These are phyloP conservation scores for Diplodia mutila DNA, from an alignment of 2,329 filamentous ascomycete genomes.

Conservation along the genomic window DNA sequence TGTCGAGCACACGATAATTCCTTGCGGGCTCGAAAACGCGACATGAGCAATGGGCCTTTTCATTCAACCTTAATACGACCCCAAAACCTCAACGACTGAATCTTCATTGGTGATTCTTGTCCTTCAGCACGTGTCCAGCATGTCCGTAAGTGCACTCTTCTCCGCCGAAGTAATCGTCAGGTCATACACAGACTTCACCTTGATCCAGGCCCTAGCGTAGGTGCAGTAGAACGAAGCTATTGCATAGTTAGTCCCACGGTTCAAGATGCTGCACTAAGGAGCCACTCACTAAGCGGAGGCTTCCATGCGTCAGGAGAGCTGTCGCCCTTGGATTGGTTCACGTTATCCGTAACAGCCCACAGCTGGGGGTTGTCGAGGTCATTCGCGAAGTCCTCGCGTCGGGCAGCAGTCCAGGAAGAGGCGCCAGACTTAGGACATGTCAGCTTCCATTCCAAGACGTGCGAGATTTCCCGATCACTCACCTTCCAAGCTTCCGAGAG, in stretches of 20 bases:
- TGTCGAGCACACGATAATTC: background rate
- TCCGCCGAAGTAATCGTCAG: conserved; percentile 73
- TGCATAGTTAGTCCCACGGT: conserved; percentile 24
- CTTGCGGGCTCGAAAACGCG: background rate
- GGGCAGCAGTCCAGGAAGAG: conserved; percentile 68
- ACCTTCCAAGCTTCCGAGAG: conserved; percentile 80
- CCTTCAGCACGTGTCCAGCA: conserved; percentile 66
- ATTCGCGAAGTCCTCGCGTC: conserved; percentile 73
- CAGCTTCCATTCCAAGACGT: background rate
- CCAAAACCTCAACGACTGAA: background rate
- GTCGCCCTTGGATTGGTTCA: conserved; percentile 77
- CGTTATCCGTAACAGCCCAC: conserved; percentile 75
- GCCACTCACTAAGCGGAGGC: conserved; percentile 61
- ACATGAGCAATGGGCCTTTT: background rate
- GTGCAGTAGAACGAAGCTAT: conserved; percentile 70
- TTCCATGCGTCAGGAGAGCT: conserved; percentile 75
- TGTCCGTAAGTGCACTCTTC: conserved; percentile 67
- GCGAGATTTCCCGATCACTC: conserved; percentile 33
- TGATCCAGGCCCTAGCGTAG: conserved; percentile 76
- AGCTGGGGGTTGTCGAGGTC: conserved; percentile 77
- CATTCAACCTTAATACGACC: background rate
- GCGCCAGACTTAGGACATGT: conserved; percentile 64
- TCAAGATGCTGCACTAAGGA: conserved; percentile 31
- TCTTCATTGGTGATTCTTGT: background rate
- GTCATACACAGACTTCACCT: conserved; percentile 74